Evolutionary conservation across 2,329 filamentous ascomycete genomes (phyloP), one percentile per base, ranked within the genome.

Genomic region (Chaetomium sp.): DNA sequence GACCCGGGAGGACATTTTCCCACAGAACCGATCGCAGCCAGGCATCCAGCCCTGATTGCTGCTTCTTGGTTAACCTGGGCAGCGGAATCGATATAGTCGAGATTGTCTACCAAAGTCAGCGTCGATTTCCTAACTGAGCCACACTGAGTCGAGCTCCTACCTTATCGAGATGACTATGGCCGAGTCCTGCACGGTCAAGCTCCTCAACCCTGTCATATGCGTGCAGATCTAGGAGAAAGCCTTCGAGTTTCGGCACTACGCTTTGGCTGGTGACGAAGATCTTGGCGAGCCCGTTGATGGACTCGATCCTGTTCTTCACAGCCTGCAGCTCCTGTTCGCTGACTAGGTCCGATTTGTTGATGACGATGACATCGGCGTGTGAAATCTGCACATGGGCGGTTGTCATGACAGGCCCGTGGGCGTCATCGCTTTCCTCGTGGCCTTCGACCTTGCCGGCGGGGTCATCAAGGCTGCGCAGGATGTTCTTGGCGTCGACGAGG

Each of bases 341-440:
- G 3, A 98, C 93, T 3, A 97, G 82, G 74, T 99, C 95, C 3
- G 89, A 83, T 77, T 99, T 99, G 79, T 99, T 99, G 71, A 99
- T 86, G 47, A 99, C 87, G 53, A 99, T 85, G 9, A 98, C 92
- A 77, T 99, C 95, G 7, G 95, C 95, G 73, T 99, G 94, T 1
- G 93, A 97, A 66, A 99, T 96, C 73, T 99, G 95, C 56, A 98
- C 84, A 76, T 99, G 95, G 0, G 95, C 95, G 2, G 92, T 97
- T 0, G 94, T 97, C 77, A 97, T 85, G 9, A 93, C 78, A 0
- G 90, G 88, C 0, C 89, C 88, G 56, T 83, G 79, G 51, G 80
- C 60, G 13, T 67, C 75, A 31, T 87, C 78, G 66, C 81, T 76
- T 25, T 85, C 79, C 9, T 82, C 81, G 25, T 85, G 79, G 1